Evolutionary conservation across 495 filamentous ascomycete species (phyloP), one percentile per base, ranked within the genome.

Genomic region (Hypoxylon subgilvum): DNA sequence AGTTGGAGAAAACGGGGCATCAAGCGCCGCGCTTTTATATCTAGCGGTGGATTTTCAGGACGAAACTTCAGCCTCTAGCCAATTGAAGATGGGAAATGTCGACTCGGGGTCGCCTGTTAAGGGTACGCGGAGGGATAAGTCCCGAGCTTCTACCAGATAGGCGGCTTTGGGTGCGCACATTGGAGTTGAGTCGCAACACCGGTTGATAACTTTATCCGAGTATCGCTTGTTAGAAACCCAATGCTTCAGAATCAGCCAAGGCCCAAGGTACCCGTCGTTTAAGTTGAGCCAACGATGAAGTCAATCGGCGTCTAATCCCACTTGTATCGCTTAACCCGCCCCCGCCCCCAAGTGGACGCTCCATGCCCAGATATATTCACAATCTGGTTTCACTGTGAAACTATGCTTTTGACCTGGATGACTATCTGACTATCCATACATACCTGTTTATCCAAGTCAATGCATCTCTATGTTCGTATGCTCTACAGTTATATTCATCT

Each of bases 1-100:
- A 42, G 41, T 57, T 63, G 60, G 60, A 53, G 52, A 53, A 53
- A 35, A 57, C 60, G 60, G 60, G 48, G 32, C 48, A 44, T 54
- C 42, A 43, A 45, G 47, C 53, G 21, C 60, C 60, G 60, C 27
- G n/a, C 13, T 44, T 49, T 52, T 48, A n/a, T 14, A 58, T 57
- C 49, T 23, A 38, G 39, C 41, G 36, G 21, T 36, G 30, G 16
- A 40, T 44, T 54, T 44, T 9, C 7, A 28, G n/a, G 19, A 10
- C n/a, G 19, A 17, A 32, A 13, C 22, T 43, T 53, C 60, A 41
- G 43, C 22, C 44, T 22, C 35, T 12, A 34, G 30, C 52, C 43
- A 53, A 49, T 63, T 17, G 19, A 12, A 45, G 30, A 43, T 18
- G 9, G 39, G 18, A 22, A 23, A 36, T 18, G 8, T n/a, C 38